These are phyloP conservation scores for Uronychia setigera DNA, from an alignment of 73 alveolate species.

Conservation along the genomic window DNA sequence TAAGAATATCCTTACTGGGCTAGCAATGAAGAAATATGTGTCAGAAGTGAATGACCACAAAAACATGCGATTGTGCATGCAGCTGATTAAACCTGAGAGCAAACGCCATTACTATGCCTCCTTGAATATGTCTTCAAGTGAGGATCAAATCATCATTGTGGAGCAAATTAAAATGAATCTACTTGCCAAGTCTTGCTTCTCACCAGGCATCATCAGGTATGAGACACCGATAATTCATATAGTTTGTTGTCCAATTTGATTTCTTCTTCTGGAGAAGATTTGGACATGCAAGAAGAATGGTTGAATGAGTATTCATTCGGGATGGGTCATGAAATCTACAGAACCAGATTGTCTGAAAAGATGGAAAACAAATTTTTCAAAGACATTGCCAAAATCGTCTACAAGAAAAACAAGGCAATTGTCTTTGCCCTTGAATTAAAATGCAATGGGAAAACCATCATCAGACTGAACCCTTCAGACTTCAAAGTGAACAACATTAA, in stretches of 20 bases:
- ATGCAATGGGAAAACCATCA: constrained; percentile 77
- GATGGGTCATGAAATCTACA: constrained; percentile 85
- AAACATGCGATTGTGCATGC: constrained; percentile 82
- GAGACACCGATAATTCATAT: background rate
- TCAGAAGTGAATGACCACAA: constrained; percentile 76
- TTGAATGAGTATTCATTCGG: constrained; percentile 84
- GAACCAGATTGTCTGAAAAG: constrained; percentile 56
- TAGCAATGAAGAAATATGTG: constrained; percentile 90
- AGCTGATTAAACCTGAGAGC: constrained; percentile 95
- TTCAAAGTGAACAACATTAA: constrained; percentile 51
- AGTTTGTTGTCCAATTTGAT: constrained; percentile 72
- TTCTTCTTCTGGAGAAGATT: constrained; percentile 46
- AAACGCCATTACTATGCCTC: constrained; percentile 88
- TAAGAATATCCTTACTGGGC: constrained; percentile 89
- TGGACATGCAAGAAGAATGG: constrained; percentile 75
- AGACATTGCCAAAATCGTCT: constrained; percentile 71
- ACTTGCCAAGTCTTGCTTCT: constrained; percentile 84
- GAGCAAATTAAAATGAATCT: constrained; percentile 90
- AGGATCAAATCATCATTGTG: constrained; percentile 80
- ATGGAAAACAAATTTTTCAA: constrained; percentile 65
- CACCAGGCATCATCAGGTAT: constrained; percentile 80
- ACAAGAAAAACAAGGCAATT: constrained; percentile 76
- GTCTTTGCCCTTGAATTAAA: constrained; percentile 85
- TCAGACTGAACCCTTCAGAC: constrained; percentile 82
- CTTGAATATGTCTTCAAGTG: constrained; percentile 48